Evolutionary conservation across 129 eudicot species (phyloP).

Genomic region (Rutidosis leptorrhynchoides): DNA sequence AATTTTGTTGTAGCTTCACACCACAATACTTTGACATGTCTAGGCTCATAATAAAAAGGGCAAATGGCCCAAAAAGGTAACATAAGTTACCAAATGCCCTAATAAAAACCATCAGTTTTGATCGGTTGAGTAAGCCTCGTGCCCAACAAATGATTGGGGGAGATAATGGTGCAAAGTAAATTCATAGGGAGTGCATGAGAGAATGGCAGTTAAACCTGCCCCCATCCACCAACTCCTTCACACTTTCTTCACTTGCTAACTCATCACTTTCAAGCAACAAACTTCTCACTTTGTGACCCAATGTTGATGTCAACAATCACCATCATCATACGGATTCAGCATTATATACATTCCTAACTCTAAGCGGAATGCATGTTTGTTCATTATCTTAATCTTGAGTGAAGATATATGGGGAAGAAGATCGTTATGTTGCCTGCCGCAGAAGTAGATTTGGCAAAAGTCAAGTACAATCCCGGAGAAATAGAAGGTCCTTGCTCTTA

Average conservation of each 20-base stretch:
- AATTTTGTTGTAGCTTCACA: too few species aligned
- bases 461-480: conserved; percentile 47
- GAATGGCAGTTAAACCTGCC: conserved; percentile 30
- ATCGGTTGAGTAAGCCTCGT: too few species aligned
- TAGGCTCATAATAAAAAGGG: too few species aligned
- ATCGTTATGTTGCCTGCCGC: conserved; percentile 59
- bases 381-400: neutral
- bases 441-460: conserved; percentile 47
- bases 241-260: conserved; percentile 28
- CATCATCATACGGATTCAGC: neutral
- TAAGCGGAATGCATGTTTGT: neutral
- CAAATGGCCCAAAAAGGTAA: too few species aligned
- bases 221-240: conserved; percentile 29
- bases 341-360: conserved; percentile 9
- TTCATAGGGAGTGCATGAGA: conserved; percentile 2
- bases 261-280: conserved; percentile 22
- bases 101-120: too few species aligned
- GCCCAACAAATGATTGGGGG: too few species aligned
- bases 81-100: too few species aligned
- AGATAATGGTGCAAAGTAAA: neutral
- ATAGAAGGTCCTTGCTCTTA: conserved; percentile 42
- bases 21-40: too few species aligned
- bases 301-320: conserved; percentile 12
- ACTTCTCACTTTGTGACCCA: neutral
- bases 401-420: conserved; percentile 68